Conservation (phyloP, 2,329 filamentous ascomycete genomes). For the Colletotrichum incanum region DNA sequence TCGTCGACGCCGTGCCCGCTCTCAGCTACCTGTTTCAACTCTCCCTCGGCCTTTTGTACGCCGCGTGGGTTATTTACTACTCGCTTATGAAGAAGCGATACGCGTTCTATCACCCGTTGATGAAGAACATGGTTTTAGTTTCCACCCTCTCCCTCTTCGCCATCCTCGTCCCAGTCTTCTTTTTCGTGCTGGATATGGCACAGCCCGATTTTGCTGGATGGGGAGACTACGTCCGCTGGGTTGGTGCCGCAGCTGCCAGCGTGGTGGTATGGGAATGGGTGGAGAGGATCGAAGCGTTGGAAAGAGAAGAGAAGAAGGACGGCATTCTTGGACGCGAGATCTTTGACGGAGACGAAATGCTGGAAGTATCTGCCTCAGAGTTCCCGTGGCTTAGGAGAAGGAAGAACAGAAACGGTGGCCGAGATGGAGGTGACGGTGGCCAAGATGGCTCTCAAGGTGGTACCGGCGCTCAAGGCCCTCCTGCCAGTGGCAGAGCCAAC, state of each 20-base stretch:
- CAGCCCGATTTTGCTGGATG: constrained; percentile 89
- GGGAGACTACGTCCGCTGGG: constrained; percentile 97
- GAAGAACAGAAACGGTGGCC: constrained; percentile 52
- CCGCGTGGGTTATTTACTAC: constrained; percentile 95
- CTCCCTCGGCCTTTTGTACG: constrained; percentile 88
- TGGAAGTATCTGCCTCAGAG: constrained; percentile 74
- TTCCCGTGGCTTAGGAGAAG: constrained; percentile 62
- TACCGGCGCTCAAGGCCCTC: constrained; percentile 42
- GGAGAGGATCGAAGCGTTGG: constrained; percentile 91
- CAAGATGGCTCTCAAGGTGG: constrained; percentile 43
- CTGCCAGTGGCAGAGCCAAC: constrained; percentile 50
- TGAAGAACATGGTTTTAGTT: constrained; percentile 90
- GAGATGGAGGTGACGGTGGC: constrained; percentile 45
- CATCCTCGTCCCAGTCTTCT: constrained; percentile 91
- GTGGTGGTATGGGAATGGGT: constrained; percentile 99
- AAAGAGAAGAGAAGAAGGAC: constrained; percentile 94
- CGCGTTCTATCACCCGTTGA: constrained; percentile 90
- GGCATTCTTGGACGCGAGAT: constrained; percentile 92
- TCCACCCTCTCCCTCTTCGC: constrained; percentile 84
- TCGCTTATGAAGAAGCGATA: constrained; percentile 92
- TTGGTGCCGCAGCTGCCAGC: constrained; percentile 93
- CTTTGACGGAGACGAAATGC: constrained; percentile 94
- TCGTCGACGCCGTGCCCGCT: constrained; percentile 91
- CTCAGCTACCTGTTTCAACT: constrained; percentile 93
- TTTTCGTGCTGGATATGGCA: constrained; percentile 92